Percentiles rank a stretch among this genome's conserved stretches.
Conservation (phyloP, 2,329 filamentous ascomycete genomes). For the Colletotrichum ledebouriae region DNA sequence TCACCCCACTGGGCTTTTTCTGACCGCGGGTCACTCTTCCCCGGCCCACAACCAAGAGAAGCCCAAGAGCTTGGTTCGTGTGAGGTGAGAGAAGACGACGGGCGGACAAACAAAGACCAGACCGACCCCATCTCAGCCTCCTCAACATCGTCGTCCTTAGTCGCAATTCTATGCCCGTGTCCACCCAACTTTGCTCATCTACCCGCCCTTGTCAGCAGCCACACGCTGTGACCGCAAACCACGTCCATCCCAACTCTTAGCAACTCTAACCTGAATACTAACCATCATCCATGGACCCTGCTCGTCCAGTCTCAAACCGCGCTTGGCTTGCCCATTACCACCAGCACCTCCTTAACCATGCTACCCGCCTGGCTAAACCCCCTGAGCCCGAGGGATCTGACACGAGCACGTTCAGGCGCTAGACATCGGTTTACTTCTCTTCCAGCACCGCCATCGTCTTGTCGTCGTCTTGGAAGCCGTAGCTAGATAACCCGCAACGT, state of each 20-base stretch:
- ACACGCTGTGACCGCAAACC: conserved; percentile 18
- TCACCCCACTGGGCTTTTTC: not conserved
- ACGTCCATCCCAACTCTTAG: conserved; percentile 20
- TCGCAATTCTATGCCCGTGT: not conserved
- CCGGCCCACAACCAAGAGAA: conserved; percentile 36
- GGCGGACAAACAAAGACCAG: not conserved
- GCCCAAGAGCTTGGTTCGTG: conserved; percentile 3
- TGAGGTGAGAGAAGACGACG: not conserved
- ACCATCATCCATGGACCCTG: conserved; percentile 24
- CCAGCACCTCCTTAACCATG: not conserved
- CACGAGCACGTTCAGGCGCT: conserved; percentile 20
- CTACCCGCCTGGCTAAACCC: conserved; percentile 9
- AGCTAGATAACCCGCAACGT: not conserved
- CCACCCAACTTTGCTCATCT: conserved; percentile 39
- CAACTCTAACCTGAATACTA: not conserved
- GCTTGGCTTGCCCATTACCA: conserved; percentile 5
- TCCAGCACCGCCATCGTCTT: conserved; percentile 40
- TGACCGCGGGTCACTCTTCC: conserved; percentile 30
- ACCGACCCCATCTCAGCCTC: conserved; percentile 17
- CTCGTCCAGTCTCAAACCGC: conserved; percentile 15
- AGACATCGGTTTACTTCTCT: conserved; percentile 32
- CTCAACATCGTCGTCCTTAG: conserved; percentile 12
- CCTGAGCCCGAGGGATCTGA: conserved; percentile 16
- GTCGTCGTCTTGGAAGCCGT: conserved; percentile 4
- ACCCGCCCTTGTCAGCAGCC: conserved; percentile 34